Base-by-base conservation (phyloP, 2,329 filamentous ascomycete genomes). In the Monosporascus cannonballus region DNA sequence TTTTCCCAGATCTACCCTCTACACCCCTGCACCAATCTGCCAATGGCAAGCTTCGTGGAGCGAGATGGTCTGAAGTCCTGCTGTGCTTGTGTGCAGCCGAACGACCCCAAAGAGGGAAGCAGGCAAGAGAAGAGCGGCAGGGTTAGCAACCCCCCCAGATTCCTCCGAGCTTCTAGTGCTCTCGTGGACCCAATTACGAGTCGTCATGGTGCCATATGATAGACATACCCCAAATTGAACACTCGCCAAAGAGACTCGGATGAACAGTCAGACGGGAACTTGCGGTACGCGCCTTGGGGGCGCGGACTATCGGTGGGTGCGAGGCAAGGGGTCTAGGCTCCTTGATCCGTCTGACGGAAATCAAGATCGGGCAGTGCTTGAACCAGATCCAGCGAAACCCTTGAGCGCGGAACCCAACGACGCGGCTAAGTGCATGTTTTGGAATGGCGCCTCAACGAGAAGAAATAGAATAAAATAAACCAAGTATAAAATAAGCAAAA, bases 401-500 rank as follows among this genome's bases (percentile, higher is more conserved):
- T 61, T 56, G 49, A 56, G 27, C 50, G 36, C 48, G 39, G 34
- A 47, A 51, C 44, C 52, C 55, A 51, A 54, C 52, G 52, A 47
- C 48, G 47, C 62, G 64, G 64, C 51, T 63, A 48, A 57, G 49
- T 59, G 60, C 64, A 65, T 61, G 57, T 51, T 56, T 56, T 46
- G 54, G 55, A 60, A 60, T 22, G 56, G 45, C 57, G 48, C 53
- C 47, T 51, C 53, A 51, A 18, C 5, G 5, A 14, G 39, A 42
- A 46, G 48, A 37, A 49, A 14, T 34, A 34, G 30, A 14, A 34
- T 34, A 34, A 34, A 25, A 34, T 14, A 14, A 34, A 5, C 5
- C 30, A 14, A 5, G 30, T 14, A 34, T 14, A 34, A 34, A 34
- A 27, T 14, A 14, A 34, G 11, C 9, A 14, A 14, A 34, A 34